Evolutionary conservation across 2,329 filamentous ascomycete species (phyloP).

Genomic region (Cytospora schulzeri): DNA sequence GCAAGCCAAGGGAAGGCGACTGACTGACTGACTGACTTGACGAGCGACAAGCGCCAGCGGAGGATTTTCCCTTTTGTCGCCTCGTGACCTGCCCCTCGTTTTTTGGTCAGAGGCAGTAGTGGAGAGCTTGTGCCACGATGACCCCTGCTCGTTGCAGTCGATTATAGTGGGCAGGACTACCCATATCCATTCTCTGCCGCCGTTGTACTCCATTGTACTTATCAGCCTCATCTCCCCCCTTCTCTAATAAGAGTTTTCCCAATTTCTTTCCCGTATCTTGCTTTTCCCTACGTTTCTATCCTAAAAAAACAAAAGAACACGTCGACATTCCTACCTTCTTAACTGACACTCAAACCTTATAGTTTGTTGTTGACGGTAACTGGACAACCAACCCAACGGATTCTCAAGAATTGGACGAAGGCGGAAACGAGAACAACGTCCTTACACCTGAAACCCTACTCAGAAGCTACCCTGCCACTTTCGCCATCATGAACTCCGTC

Average conservation of each 20-base stretch:
- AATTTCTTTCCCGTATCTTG: conserved; percentile 8
- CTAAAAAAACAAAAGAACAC: neutral
- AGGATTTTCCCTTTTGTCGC: conserved; percentile 5
- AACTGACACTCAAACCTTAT: conserved; percentile 33
- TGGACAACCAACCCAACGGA: conserved; percentile 85
- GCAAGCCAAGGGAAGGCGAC: neutral
- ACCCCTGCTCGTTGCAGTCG: conserved; percentile 18
- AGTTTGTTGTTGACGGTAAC: conserved; percentile 94
- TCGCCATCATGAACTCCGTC: conserved; percentile 61
- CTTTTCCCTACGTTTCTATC: conserved; percentile 1
- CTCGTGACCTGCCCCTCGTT: conserved; percentile 22
- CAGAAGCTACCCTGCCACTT: conserved; percentile 48
- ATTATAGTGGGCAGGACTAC: conserved; percentile 13
- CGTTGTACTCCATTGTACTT: conserved; percentile 15
- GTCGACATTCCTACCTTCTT: neutral
- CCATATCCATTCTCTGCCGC: conserved; percentile 7
- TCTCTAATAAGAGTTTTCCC: neutral
- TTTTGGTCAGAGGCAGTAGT: conserved; percentile 14
- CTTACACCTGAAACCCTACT: conserved; percentile 73
- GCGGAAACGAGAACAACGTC: conserved; percentile 92
- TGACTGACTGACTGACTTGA: no score
- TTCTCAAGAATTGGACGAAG: conserved; percentile 78
- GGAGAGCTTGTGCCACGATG: conserved; percentile 17
- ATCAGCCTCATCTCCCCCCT: conserved; percentile 17
- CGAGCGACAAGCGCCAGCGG: conserved; percentile 8